phyloP scores from a whole-genome alignment of 495 filamentous ascomycete species.

The Penicillium waksmanii region DNA sequence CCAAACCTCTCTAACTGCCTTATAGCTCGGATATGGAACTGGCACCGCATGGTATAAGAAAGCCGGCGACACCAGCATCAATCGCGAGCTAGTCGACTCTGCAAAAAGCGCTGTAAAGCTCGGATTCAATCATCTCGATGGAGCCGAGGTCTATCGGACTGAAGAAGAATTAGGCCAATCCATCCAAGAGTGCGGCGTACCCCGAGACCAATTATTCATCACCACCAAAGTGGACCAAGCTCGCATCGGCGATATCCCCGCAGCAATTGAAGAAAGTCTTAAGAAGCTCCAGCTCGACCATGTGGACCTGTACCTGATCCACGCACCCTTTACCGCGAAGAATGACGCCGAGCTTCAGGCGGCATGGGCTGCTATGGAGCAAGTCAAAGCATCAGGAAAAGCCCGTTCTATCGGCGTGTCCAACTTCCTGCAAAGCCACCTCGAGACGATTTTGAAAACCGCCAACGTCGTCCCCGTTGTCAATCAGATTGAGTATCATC shows the following conservation, averaged over 20 bases:
- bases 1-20: neutral
- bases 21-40: slow-evolving; percentile 72
- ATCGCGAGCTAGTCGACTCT: slow-evolving; percentile 53
- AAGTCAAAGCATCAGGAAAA: slow-evolving; percentile 66
- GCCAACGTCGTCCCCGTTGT: slow-evolving; percentile 67
- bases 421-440: slow-evolving; percentile 71
- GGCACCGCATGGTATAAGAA: slow-evolving; percentile 65
- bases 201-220: slow-evolving; percentile 72
- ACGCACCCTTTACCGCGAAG: slow-evolving; percentile 71
- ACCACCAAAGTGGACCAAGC: slow-evolving; percentile 68
- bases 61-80: slow-evolving; percentile 39
- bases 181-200: slow-evolving; percentile 68
- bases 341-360: slow-evolving; percentile 64
- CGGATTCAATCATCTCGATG: slow-evolving; percentile 78
- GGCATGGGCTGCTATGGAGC: slow-evolving; percentile 79
- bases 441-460: slow-evolving; percentile 69
- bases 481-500: slow-evolving; percentile 91
- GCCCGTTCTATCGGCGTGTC: slow-evolving; percentile 82
- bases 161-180: slow-evolving; percentile 75
- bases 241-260: slow-evolving; percentile 61
- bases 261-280: slow-evolving; percentile 70
- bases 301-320: slow-evolving; percentile 85
- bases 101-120: slow-evolving; percentile 69
- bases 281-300: slow-evolving; percentile 76
- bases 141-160: slow-evolving; percentile 82